Evolutionary conservation across 1,284 basidiomycete species (phyloP), one percentile per base, ranked within the genome.

Genomic region (Apiotrichum sp.): DNA sequence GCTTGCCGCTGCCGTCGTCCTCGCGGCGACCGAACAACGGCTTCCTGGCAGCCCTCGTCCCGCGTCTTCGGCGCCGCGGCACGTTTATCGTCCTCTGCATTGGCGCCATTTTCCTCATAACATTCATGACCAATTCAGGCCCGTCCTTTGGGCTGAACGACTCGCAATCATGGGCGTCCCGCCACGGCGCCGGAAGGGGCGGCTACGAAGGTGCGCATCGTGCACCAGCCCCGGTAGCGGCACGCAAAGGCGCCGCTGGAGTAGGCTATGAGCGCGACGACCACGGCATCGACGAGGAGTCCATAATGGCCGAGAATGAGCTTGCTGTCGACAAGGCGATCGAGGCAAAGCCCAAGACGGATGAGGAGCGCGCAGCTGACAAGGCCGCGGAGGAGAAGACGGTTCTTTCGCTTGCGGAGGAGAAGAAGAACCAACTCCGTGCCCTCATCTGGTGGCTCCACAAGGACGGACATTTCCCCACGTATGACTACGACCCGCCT

Each of bases 281-380:
- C 4, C n/a, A 53, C 48, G 34, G 3, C 9, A n/a, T n/a, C 11
- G 38, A 65, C 51, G 70, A 70, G 50, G 71, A 70, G 14, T 66
- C 69, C 47, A 51, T 72, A 31, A 63, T 74, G 38, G 69, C 71
- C 10, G 71, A 72, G 50, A 71, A 73, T 54, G 72, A 73, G 53
- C 49, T 71, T 10, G 67, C 33, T 3, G 41, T 61, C 36, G 51
- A 58, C 48, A 36, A 50, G 10, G 46, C 39, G 5, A 34, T 43
- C 47, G 60, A 61, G 22, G 34, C 41, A 6, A n/a, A 9, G 38
- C 22, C n/a, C 10, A 63, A 40, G 63, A 67, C 52, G 65, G 72
- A 53, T 44, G 69, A 43, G 62, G 68, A 32, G 65, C 63, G 11
- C 65, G 70, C 50, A 64, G 68, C 45, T 67, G 65, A 52, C 50